Base-by-base conservation (phyloP, 495 filamentous ascomycete genomes). In the Aspergillus bertholletiae region DNA sequence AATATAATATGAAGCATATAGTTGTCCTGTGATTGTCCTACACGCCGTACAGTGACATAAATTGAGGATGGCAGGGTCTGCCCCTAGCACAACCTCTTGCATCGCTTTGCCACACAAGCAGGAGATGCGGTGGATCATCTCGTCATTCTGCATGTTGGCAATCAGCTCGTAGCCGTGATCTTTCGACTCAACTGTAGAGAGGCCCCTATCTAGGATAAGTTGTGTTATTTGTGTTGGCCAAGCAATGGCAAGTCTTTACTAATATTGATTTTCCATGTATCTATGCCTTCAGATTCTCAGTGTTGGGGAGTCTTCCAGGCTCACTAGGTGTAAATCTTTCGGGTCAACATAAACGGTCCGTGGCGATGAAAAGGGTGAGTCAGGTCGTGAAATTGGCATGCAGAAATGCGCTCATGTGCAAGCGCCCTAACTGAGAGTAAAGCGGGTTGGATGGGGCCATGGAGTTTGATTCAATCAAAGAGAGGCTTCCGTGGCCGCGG, bases 31-130 rank as follows among this genome's bases (percentile, higher is more conserved):
- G 8, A 74, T 66, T 32, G 78, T 75, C 27, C 86, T 83, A 66
- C 85, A 90, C 32, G 65, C 74, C 55, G 65, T 60, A 72, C 88
- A 90, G 61, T 88, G 86, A 66, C 87, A 91, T 53, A 90, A 59
- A 35, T 74, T 65, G 21, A 74, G 63, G 5, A 66, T 56, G 11
- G 63, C 61, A 21, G 64, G 60, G 46, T 62, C 63, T 43, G 58
- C 53, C 43, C 64, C 65, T 50, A 80, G 56, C 13, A 62, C 43
- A 28, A 85, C 68, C 5, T 67, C 63, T 56, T 81, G 74, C 12
- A 53, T 70, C 11, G 77, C 66, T 18, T 65, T 55, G 39, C 77
- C 72, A 60, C 87, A 90, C 40, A 83, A 73, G 65, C 86, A 90
- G 44, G 80, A 69, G 41, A 83, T 69, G 27, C 62, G 58, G 46